These are phyloP conservation scores for Quercus berberidifolia DNA, from an alignment of 306 rosid genomes.

Conservation along the genomic window DNA sequence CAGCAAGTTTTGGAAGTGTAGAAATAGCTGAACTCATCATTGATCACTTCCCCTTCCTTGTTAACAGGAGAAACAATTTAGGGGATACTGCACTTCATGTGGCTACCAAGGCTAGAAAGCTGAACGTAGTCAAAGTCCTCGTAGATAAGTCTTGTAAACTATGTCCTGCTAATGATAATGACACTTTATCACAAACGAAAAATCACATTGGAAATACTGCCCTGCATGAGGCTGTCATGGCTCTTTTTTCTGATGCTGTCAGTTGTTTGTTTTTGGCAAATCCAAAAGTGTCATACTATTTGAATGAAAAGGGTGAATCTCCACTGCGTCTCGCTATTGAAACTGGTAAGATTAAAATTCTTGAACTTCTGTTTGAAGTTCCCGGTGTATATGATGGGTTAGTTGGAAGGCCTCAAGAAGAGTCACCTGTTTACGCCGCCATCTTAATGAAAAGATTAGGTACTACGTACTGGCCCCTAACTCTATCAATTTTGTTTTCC, in stretches of 20 bases:
- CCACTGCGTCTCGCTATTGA: background rate
- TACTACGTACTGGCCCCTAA: background rate
- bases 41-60: background rate
- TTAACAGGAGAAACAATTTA: background rate
- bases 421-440: background rate
- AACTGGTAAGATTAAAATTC: background rate
- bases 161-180: background rate
- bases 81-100: background rate
- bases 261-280: background rate
- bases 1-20: background rate
- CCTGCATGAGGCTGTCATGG: background rate
- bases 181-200: background rate
- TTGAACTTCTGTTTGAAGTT: background rate
- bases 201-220: background rate
- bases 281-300: background rate
- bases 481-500: no score
- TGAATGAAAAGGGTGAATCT: background rate
- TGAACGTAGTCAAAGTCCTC: background rate
- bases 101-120: background rate
- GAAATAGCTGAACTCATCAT: background rate
- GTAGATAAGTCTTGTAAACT: background rate
- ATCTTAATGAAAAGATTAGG: accelerated
- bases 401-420: background rate
- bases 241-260: accelerated
- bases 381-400: background rate